Base-by-base conservation (phyloP, 495 filamentous ascomycete species). In the Darksidea phi region DNA sequence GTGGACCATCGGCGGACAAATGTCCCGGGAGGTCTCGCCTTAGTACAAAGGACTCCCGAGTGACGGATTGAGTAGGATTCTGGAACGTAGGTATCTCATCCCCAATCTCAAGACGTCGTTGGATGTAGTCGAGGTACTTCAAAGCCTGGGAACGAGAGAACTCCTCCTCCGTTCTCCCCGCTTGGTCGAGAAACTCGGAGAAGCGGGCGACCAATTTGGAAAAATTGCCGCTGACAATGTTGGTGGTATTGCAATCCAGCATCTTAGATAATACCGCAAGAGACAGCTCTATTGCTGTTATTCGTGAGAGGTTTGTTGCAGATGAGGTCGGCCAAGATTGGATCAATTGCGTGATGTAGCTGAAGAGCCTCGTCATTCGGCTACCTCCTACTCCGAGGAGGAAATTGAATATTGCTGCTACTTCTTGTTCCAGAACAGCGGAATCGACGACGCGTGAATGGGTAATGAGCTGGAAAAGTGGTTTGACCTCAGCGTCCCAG, bases 1-100 rank as follows among this genome's bases (percentile, higher is more conserved):
- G 77, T 21, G 72, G 73, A 0, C 84, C 84, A 21, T 77, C 71
- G 6, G 67, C 54, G 3, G 81, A 84, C 8, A 85, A 73, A 26
- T 70, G 59, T 2, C 84, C 84, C 15, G 83, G 84, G n/a, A n/a
- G 11, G 26, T 67, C 64, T 12, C 23, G n/a, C 13, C 13, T 53
- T 13, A 49, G 24, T 25, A 52, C 50, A 47, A 59, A 67, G 36
- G 36, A 38, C 36, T 38, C 36, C 36, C 36, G 36, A 38, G 36
- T 15, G 36, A 38, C 15, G 36, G 36, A 15, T 15, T 38, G 36
- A 8, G 36, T 38, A 8, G 36, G 8, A 38, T 7, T 38, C 36
- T 38, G 36, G 15, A 38, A 38, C 7, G 36, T 38, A 38, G 36
- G 36, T 38, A 38, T 38, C 36, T 38, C 36, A 38, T 38, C 36